phyloP scores from a whole-genome alignment of 345 rosid genomes.

The Heritiera littoralis region DNA sequence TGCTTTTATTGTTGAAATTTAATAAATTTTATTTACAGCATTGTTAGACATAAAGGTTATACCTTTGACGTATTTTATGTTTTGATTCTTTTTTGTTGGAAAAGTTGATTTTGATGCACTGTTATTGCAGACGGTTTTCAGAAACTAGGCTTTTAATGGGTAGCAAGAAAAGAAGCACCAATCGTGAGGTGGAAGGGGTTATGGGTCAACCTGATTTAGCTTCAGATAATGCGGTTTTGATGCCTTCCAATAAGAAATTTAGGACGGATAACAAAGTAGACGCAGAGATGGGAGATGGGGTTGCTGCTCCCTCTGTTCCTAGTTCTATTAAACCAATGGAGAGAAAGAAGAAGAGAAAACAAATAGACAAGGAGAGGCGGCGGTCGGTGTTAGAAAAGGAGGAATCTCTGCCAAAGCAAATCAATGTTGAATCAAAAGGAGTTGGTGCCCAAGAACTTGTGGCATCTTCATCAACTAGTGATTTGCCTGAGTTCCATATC shows the following conservation, averaged over 20 bases:
- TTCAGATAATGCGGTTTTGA: slow-evolving; percentile 22
- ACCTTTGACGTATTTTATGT: not conserved
- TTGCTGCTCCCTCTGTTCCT: slow-evolving; percentile 27
- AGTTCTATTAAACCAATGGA: slow-evolving; percentile 68
- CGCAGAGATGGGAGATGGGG: slow-evolving; percentile 24
- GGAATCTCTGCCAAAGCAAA: slow-evolving; percentile 29
- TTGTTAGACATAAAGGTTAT: not conserved
- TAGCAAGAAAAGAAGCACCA: slow-evolving; percentile 54
- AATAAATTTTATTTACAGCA: not conserved
- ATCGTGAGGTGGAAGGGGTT: slow-evolving; percentile 31
- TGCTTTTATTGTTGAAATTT: not conserved
- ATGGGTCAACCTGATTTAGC: not conserved
- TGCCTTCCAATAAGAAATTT: slow-evolving; percentile 43
- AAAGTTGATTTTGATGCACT: not conserved
- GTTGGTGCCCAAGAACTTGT: slow-evolving; percentile 27
- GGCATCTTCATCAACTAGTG: slow-evolving; percentile 33
- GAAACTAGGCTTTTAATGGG: slow-evolving; percentile 42
- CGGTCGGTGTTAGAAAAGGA: slow-evolving; percentile 32
- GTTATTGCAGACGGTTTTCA: not conserved
- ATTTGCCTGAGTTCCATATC: slow-evolving; percentile 67
- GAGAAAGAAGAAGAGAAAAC: slow-evolving; percentile 74
- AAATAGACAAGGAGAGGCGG: slow-evolving; percentile 69
- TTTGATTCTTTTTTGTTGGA: not conserved
- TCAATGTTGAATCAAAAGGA: slow-evolving; percentile 25
- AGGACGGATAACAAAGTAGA: slow-evolving; percentile 36